Evolutionary conservation across 257 asterid genomes (phyloP).

Genomic region (Gynochthodes officinalis): DNA sequence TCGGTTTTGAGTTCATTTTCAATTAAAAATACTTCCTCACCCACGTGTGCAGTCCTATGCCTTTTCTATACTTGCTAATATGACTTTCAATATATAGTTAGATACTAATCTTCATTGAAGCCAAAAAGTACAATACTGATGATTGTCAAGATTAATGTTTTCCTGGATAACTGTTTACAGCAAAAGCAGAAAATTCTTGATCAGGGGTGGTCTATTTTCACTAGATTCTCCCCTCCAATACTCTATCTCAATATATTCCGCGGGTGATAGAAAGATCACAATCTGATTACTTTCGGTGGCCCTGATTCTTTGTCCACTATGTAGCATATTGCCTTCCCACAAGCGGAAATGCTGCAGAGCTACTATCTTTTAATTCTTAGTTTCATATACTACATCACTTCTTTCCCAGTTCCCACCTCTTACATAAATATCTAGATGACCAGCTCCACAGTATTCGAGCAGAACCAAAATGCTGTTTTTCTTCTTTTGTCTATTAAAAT

Average conservation of each 20-base stretch:
- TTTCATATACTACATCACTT: too few species aligned
- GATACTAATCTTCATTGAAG: background rate
- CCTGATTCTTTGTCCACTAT: conserved; percentile 26
- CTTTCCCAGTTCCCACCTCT: background rate
- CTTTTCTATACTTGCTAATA: background rate
- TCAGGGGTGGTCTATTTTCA: conserved; percentile 15
- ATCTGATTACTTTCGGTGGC: conserved; percentile 24
- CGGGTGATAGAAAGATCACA: conserved; percentile 9
- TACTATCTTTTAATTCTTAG: background rate
- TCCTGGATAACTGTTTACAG: background rate
- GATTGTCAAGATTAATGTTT: background rate
- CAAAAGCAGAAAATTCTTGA: conserved; percentile 19
- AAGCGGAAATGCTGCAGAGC: background rate
- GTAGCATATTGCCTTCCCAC: background rate
- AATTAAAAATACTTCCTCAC: background rate
- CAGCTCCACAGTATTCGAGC: background rate
- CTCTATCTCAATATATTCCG: conserved; percentile 16
- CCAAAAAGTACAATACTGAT: background rate
- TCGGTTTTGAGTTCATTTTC: conserved; percentile 8
- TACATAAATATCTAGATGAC: background rate
- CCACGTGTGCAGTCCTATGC: background rate
- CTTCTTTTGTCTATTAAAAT: background rate
- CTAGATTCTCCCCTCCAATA: conserved; percentile 23
- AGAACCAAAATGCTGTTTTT: background rate
- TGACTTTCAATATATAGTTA: too few species aligned